Percentiles rank a stretch among this genome's conserved stretches.
These are phyloP conservation scores for Podaxis sp. DNA, from an alignment of 768 basidiomycete species.

Conservation along the genomic window DNA sequence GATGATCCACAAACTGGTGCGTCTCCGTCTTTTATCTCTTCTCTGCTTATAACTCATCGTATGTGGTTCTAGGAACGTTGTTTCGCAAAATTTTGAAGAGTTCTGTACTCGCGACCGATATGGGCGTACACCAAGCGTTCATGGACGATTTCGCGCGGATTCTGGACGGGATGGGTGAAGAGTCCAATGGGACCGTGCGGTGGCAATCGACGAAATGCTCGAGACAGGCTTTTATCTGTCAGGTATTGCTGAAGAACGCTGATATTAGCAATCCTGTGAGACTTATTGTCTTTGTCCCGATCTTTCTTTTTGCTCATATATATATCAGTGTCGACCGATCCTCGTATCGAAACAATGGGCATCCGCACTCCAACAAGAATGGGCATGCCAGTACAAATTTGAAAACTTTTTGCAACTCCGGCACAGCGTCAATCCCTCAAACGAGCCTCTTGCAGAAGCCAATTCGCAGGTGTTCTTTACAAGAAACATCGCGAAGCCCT, in stretches of 20 bases:
- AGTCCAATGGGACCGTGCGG: background rate
- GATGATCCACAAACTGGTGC: conserved; percentile 42
- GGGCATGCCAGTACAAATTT: conserved; percentile 85
- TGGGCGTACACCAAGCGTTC: conserved; percentile 87
- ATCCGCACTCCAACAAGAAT: conserved; percentile 82
- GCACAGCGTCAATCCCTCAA: conserved; percentile 47
- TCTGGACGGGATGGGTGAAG: conserved; percentile 33
- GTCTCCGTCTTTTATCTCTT: background rate
- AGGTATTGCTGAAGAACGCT: conserved; percentile 93
- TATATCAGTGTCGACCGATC: conserved; percentile 82
- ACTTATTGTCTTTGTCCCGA: conserved; percentile 21
- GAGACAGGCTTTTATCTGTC: conserved; percentile 75
- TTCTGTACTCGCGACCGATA: conserved; percentile 91
- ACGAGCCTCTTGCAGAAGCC: conserved; percentile 61
- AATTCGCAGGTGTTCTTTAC: conserved; percentile 89
- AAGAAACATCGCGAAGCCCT: conserved; percentile 74
- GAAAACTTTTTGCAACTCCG: conserved; percentile 79
- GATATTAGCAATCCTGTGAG: conserved; percentile 98
- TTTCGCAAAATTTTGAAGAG: conserved; percentile 78
- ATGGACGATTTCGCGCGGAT: conserved; percentile 64
- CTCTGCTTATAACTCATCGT: background rate
- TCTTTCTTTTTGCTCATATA: conserved; percentile 6
- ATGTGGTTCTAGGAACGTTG: conserved; percentile 30
- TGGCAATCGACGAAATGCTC: conserved; percentile 37
- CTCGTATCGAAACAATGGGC: conserved; percentile 95